Conservation (phyloP, 352 stramenopile species). For the Plasmopara halstedii region DNA sequence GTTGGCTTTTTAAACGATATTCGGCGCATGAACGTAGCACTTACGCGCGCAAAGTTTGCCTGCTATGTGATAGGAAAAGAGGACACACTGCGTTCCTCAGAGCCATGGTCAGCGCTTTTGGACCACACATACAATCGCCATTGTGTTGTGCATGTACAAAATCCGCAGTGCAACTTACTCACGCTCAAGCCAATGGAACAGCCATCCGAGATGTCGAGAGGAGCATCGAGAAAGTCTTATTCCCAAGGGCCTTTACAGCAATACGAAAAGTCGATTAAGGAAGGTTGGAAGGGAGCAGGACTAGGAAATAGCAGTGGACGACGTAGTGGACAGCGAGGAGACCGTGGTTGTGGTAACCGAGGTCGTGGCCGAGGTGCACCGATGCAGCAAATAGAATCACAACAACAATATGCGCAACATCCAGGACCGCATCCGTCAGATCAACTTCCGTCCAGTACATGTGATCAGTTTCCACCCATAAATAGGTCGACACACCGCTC, state of each 20-base stretch:
- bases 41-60: constrained; percentile 83
- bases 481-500: constrained; percentile 14
- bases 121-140: constrained; percentile 54
- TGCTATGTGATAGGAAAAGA: constrained; percentile 87
- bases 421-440: constrained; percentile 14
- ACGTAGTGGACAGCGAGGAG: constrained; percentile 20
- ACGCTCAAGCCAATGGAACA: constrained; percentile 54
- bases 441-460: constrained; percentile 14
- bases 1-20: constrained; percentile 87
- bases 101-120: constrained; percentile 71
- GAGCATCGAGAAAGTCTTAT: constrained; percentile 11
- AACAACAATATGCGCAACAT: constrained; percentile 10
- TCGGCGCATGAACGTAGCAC: constrained; percentile 83
- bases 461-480: constrained; percentile 11
- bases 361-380: constrained; percentile 20
- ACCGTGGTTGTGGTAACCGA: constrained; percentile 24
- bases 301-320: constrained; percentile 26
- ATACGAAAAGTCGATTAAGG: constrained; percentile 12
- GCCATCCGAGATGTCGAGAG: constrained; percentile 12
- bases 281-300: constrained; percentile 29
- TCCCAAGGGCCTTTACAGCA: constrained; percentile 10
- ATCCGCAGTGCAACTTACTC: constrained; percentile 67
- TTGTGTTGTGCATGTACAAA: constrained; percentile 82
- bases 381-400: constrained; percentile 13
- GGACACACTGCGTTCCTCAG: constrained; percentile 70